phyloP scores from a whole-genome alignment of 2,329 filamentous ascomycete species.

The Fusarium pseudonygamai region DNA sequence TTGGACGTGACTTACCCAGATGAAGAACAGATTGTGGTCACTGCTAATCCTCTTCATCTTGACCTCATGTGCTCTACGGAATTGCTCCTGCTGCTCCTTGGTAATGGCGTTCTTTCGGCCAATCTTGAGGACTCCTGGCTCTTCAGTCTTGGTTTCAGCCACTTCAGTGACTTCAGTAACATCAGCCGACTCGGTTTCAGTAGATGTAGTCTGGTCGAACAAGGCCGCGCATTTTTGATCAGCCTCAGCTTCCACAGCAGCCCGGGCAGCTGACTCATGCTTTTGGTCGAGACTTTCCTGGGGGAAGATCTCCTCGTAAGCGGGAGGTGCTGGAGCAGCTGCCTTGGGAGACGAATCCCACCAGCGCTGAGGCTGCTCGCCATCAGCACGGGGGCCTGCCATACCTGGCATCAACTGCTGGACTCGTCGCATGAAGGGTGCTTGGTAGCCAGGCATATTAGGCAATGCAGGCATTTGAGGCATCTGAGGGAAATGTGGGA shows the following conservation, averaged over 20 bases:
- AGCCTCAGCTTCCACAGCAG: conserved; percentile 66
- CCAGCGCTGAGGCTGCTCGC: conserved; percentile 60
- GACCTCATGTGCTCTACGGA: conserved; percentile 68
- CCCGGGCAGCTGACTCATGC: conserved; percentile 65
- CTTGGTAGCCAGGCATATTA: conserved; percentile 79
- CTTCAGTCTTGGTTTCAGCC: conserved; percentile 52
- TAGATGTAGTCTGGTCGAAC: conserved; percentile 57
- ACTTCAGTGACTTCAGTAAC: conserved; percentile 49
- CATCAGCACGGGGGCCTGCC: conserved; percentile 59
- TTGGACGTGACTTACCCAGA: conserved; percentile 64
- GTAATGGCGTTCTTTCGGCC: conserved; percentile 71
- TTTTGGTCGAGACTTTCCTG: conserved; percentile 63
- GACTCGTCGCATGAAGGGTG: conserved; percentile 75
- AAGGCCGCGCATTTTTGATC: conserved; percentile 65
- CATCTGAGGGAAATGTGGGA: conserved; percentile 65
- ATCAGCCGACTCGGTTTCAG: conserved; percentile 49
- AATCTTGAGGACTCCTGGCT: conserved; percentile 62
- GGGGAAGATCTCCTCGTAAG: conserved; percentile 84
- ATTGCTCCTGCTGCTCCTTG: conserved; percentile 71
- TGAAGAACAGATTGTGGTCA: conserved; percentile 73
- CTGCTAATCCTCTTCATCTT: conserved; percentile 71
- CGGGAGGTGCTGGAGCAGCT: conserved; percentile 67
- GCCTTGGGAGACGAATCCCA: conserved; percentile 69
- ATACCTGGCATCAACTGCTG: conserved; percentile 77
- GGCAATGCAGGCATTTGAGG: conserved; percentile 63